phyloP scores from a whole-genome alignment of 345 rosid genomes.

The Citrus mangshanensis region DNA sequence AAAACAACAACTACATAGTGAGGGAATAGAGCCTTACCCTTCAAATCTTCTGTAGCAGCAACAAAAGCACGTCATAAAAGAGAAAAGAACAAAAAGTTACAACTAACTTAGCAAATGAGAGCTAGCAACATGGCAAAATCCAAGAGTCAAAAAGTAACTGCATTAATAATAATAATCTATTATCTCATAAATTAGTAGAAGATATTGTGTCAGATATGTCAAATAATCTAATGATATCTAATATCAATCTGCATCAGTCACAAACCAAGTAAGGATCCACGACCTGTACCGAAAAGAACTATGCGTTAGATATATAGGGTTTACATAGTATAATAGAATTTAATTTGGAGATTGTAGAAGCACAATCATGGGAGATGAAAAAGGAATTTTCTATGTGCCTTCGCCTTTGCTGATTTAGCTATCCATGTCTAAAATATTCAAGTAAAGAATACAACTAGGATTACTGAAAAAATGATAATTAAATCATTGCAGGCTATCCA shows the following conservation, averaged over 20 bases:
- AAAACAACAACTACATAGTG: too few species aligned
- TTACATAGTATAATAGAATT: background rate
- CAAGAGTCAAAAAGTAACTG: background rate
- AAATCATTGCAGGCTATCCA: background rate
- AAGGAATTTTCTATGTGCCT: background rate
- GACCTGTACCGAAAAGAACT: background rate
- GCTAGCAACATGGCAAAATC: background rate
- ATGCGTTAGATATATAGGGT: background rate
- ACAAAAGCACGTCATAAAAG: background rate
- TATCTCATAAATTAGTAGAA: background rate
- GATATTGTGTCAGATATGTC: too few species aligned
- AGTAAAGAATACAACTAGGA: background rate
- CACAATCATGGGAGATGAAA: background rate
- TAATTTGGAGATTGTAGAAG: background rate
- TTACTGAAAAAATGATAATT: background rate
- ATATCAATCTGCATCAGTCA: background rate
- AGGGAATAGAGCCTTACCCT: too few species aligned
- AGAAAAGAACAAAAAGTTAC: background rate
- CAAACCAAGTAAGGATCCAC: background rate
- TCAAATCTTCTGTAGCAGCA: background rate
- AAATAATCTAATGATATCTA: background rate
- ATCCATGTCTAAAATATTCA: background rate
- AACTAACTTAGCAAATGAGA: background rate
- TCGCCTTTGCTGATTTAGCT: background rate
- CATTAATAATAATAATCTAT: background rate